Evolutionary conservation across 345 rosid species (phyloP).

Genomic region (Eucalyptus guilfoylei): DNA sequence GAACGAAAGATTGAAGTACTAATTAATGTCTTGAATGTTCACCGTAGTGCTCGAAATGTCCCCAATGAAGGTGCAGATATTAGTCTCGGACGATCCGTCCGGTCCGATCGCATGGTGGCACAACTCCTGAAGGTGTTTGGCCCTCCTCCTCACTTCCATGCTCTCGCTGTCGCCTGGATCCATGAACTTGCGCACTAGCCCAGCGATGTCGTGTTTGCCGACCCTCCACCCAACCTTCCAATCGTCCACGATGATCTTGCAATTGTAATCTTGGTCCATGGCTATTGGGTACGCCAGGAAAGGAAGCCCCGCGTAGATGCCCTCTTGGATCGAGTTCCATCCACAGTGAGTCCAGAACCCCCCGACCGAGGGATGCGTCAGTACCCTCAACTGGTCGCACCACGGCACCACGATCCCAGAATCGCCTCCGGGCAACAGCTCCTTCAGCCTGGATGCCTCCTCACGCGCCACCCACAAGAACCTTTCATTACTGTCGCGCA

Average conservation of each 20-base stretch:
- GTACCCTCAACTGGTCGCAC: slow-evolving; percentile 25
- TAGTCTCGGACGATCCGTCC: slow-evolving; percentile 4
- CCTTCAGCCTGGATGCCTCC: not conserved
- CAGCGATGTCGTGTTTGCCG: slow-evolving; percentile 1
- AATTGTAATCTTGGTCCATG: slow-evolving; percentile 19
- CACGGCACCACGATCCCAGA: slow-evolving; percentile 18
- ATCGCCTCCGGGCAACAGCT: not conserved
- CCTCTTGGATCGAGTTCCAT: slow-evolving; percentile 27
- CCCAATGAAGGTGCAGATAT: not conserved
- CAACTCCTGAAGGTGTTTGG: not conserved
- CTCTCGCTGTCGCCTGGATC: not conserved
- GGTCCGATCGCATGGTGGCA: slow-evolving; percentile 1
- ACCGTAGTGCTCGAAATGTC: not conserved
- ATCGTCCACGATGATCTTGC: slow-evolving; percentile 16
- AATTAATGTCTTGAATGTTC: not conserved
- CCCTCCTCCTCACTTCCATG: slow-evolving; percentile 7
- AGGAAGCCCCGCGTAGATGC: slow-evolving; percentile 23
- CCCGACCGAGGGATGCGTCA: slow-evolving; percentile 21
- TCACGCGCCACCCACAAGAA: slow-evolving; percentile 27
- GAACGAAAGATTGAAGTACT: not conserved
- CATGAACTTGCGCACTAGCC: slow-evolving; percentile 5
- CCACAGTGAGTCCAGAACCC: slow-evolving; percentile 48
- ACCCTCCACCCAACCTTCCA: slow-evolving; percentile 32
- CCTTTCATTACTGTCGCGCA: slow-evolving; percentile 6
- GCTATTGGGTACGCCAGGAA: slow-evolving; percentile 22